Conservation (phyloP, 768 basidiomycete genomes). For the Hirschioporus abietinus region DNA sequence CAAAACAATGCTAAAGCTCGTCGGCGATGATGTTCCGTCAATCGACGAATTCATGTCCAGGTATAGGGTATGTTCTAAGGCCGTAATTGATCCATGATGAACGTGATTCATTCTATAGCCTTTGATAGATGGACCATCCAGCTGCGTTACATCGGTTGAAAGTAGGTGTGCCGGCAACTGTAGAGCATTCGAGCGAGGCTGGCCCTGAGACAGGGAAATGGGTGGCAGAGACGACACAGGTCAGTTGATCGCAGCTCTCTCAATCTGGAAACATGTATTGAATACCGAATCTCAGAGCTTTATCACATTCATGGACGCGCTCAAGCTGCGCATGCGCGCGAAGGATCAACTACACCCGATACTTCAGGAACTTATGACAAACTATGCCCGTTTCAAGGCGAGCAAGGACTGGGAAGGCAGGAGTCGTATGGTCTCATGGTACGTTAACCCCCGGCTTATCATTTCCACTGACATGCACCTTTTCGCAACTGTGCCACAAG, state of each 20-base stretch:
- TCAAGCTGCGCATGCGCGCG: conserved; percentile 88
- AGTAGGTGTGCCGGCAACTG: conserved; percentile 93
- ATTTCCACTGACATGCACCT: neutral
- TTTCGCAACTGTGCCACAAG: neutral
- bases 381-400: conserved; percentile 90
- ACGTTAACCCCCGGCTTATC: conserved; percentile 18
- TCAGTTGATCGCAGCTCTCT: conserved; percentile 24
- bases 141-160: conserved; percentile 87
- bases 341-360: conserved; percentile 97
- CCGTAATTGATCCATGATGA: neutral
- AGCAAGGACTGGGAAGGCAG: conserved; percentile 97
- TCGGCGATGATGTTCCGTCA: conserved; percentile 78
- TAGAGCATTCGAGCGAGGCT: conserved; percentile 91
- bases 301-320: conserved; percentile 97
- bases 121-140: conserved; percentile 78
- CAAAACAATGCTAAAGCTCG: conserved; percentile 95
- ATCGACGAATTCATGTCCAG: conserved; percentile 90
- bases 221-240: conserved; percentile 98
- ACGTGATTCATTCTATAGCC: neutral
- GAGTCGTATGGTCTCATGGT: conserved; percentile 92
- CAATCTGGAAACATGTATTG: conserved; percentile 2
- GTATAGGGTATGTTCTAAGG: conserved; percentile 57
- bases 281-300: conserved; percentile 57
- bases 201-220: conserved; percentile 93
- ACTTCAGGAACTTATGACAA: conserved; percentile 90